Evolutionary conservation across 495 filamentous ascomycete species (phyloP).

Genomic region (Penicillium herquei): DNA sequence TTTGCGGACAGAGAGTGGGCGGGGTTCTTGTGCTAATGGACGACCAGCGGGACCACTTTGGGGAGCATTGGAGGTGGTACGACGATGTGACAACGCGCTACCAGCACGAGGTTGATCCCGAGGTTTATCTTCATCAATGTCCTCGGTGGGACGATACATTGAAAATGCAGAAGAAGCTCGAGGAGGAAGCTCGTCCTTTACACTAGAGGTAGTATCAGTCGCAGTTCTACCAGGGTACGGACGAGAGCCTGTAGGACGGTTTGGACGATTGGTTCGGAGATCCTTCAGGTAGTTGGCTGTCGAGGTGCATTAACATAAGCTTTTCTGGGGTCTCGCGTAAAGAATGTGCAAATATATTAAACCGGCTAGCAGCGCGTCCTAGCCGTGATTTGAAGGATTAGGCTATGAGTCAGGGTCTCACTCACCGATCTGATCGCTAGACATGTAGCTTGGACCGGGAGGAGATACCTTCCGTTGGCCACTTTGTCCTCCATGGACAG

Average conservation of each 20-base stretch:
- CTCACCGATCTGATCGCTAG: constrained; percentile 82
- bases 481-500: not conserved
- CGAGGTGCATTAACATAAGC: constrained; percentile 9
- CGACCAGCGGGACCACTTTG: constrained; percentile 35
- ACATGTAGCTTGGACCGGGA: constrained; percentile 80
- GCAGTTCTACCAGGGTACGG: constrained; percentile 58
- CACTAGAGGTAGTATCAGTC: constrained; percentile 33
- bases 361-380: not conserved
- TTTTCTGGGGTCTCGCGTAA: not conserved
- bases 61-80: constrained; percentile 36
- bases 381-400: not conserved
- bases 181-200: constrained; percentile 39
- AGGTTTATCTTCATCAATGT: constrained; percentile 26
- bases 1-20: constrained; percentile 33
- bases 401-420: constrained; percentile 14
- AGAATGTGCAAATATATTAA: not conserved
- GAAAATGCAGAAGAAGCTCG: constrained; percentile 50
- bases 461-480: constrained; percentile 62
- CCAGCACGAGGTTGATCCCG: constrained; percentile 46
- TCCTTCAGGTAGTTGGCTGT: constrained; percentile 73
- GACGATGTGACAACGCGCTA: constrained; percentile 53
- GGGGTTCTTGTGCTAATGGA: constrained; percentile 45
- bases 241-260: constrained; percentile 74
- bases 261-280: constrained; percentile 74
- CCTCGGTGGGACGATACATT: constrained; percentile 23